Evolutionary conservation across 441 rosid species (phyloP).

Genomic region (Manihot esculenta): DNA sequence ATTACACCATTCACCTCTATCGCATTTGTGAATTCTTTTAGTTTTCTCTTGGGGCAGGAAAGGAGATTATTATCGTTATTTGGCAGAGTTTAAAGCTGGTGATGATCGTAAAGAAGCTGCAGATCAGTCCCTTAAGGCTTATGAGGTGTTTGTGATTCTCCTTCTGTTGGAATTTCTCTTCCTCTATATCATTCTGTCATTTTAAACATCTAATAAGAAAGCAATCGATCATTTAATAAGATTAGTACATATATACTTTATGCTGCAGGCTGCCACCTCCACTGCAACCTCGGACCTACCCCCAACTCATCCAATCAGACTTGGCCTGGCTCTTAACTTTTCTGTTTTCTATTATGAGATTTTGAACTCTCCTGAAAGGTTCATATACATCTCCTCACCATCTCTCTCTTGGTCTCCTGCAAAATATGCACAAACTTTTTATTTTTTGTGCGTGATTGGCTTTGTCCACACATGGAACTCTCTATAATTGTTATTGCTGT

Average conservation of each 20-base stretch:
- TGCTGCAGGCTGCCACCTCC: constrained; percentile 62
- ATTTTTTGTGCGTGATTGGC: neutral
- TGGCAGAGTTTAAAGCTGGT: constrained; percentile 74
- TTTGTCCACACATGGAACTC: neutral
- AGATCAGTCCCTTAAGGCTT: constrained; percentile 83
- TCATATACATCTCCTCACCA: neutral
- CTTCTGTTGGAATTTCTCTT: neutral
- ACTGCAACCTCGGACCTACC: constrained; percentile 64
- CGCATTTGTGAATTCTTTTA: neutral
- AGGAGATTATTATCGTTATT: constrained; percentile 85
- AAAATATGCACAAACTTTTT: neutral
- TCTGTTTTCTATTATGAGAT: constrained; percentile 94
- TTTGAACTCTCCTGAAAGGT: constrained; percentile 86
- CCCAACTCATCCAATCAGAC: constrained; percentile 90
- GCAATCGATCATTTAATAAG: neutral
- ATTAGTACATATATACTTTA: constrained; percentile 18
- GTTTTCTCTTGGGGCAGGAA: constrained; percentile 47
- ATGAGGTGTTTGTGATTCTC: constrained; percentile 50
- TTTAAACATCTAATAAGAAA: neutral
- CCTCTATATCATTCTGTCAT: neutral
- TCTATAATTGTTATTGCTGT: constrained; percentile 4
- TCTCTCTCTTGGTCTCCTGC: neutral
- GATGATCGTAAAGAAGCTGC: constrained; percentile 84
- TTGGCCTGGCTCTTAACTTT: constrained; percentile 86
- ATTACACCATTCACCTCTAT: neutral